Evolutionary conservation across 441 rosid genomes (phyloP).

Genomic region (Theobroma grandiflorum): DNA sequence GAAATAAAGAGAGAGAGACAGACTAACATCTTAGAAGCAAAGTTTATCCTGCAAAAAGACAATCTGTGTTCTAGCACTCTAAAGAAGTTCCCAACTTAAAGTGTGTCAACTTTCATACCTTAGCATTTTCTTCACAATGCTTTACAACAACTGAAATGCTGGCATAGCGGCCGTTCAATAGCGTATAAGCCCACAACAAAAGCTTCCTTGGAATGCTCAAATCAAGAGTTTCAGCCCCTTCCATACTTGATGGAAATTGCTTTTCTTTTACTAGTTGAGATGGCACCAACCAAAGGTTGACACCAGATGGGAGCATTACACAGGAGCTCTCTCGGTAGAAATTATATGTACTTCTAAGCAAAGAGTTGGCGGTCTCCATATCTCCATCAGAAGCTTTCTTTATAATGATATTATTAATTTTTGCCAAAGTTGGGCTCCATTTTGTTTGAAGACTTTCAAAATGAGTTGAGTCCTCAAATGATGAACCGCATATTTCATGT

Average conservation of each 20-base stretch:
- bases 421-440: slow-evolving; percentile 73
- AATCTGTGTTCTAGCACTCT: background rate
- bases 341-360: slow-evolving; percentile 82
- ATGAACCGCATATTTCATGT: slow-evolving; percentile 71
- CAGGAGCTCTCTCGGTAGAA: slow-evolving; percentile 89
- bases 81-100: background rate
- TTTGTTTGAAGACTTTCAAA: slow-evolving; percentile 67
- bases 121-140: slow-evolving; percentile 88
- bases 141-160: slow-evolving; percentile 81
- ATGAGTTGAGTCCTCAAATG: slow-evolving; percentile 65
- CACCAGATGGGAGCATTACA: slow-evolving; percentile 65
- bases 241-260: slow-evolving; percentile 56
- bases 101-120: slow-evolving; percentile 57
- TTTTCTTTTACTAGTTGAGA: slow-evolving; percentile 52
- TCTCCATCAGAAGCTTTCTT: slow-evolving; percentile 73
- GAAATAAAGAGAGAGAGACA: background rate
- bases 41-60: background rate
- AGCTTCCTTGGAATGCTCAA: slow-evolving; percentile 92
- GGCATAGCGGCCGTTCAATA: slow-evolving; percentile 78
- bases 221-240: slow-evolving; percentile 85
- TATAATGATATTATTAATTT: slow-evolving; percentile 67
- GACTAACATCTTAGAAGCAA: background rate
- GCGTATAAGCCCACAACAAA: slow-evolving; percentile 90
- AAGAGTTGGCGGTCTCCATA: slow-evolving; percentile 71
- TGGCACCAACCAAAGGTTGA: slow-evolving; percentile 73